Evolutionary conservation across 768 basidiomycete genomes (phyloP), one percentile per base, ranked within the genome.

Genomic region (Lactarius sanguifluus): DNA sequence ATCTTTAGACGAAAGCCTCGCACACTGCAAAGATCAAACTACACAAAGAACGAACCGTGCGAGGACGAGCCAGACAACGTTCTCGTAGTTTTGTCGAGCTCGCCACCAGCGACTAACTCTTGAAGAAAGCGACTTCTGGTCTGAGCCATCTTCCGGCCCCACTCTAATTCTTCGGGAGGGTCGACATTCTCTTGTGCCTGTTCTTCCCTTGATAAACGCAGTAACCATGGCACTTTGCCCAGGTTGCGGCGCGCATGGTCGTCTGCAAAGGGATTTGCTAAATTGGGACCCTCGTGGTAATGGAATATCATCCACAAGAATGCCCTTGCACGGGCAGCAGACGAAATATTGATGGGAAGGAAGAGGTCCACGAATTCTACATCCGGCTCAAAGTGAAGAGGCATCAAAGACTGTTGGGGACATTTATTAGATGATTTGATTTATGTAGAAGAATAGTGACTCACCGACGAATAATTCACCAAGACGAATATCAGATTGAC

Each of bases 401-500:
- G 73, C 61, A 78, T 78, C 16, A 81, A 73, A 59, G 76, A 64
- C 78, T 80, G 64, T 9, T 65, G 18, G 2, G 32, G 25, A n/a
- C 16, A 38, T 45, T 9, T 36, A 36, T 62, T 38, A 62, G 43
- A 40, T 9, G n/a, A 58, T 65, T 57, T 9, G n/a, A 58, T 65
- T 57, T 13, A 5, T 32, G 34, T 38, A 58, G 43, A 28, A 40
- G 23, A 18, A 28, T 34, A 47, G 38, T 64, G 64, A 81, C 85
- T 74, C 77, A 94, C 91, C 36, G 85, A 83, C 57, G 90, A 86
- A 71, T 92, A 90, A 71, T 87, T 89, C 34, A 90, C 84, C 56
- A 96, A 81, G 54, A 93, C 85, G 73, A 96, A 96, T 57, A 96
- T 83, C 55, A 94, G 80, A 74, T 95, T 94, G 62, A 92, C 90